Base-by-base conservation (phyloP, 2,329 filamentous ascomycete genomes). In the Bipolaris victoriae region DNA sequence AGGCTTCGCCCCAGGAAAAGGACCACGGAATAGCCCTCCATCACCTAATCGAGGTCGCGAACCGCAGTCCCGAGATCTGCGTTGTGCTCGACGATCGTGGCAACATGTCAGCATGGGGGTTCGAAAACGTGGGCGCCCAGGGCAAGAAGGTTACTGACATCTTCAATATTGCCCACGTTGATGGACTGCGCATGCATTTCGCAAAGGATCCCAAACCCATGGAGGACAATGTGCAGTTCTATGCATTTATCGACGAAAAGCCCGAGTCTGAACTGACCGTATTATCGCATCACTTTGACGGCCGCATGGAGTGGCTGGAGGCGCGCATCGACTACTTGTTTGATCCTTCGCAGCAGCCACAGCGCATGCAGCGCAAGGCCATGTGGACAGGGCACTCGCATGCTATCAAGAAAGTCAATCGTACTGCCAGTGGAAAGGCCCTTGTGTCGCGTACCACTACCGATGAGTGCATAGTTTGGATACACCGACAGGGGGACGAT, bases 21-120 rank as follows among this genome's bases (percentile, higher is more conserved):
- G 84, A 89, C 24, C 87, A 89, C 58, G 67, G 67, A n/a, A 84
- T 91, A 61, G 89, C 90, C 5, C 80, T 97, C 49, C 89, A 95
- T 65, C 91, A 96, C 71, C 80, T 98, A 5, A 89, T 96, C 41
- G 90, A 92, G 64, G 84, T 97, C 65, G 91, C 92, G 9, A 95
- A 94, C 60, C 88, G 89, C 50, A 90, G 85, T 54, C 91, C 93
- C 0, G 95, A 99, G 72, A 86, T 99, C 2, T 95, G 92, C 64
- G 83, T 98, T 22, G 87, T 94, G 7, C 81, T 97, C 46, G 92
- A 98, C 75, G 88, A 88, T n/a, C 81, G 84, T 46, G 94, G 94
- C 1, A 88, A 88, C 63, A 91, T 98, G 89, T 92, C 91, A 39
- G 92, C 91, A 0, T 97, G 94, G 91, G 94, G 92, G 0, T 79